Evolutionary conservation across 2,329 filamentous ascomycete species (phyloP).

Genomic region (Xylariales sp.): DNA sequence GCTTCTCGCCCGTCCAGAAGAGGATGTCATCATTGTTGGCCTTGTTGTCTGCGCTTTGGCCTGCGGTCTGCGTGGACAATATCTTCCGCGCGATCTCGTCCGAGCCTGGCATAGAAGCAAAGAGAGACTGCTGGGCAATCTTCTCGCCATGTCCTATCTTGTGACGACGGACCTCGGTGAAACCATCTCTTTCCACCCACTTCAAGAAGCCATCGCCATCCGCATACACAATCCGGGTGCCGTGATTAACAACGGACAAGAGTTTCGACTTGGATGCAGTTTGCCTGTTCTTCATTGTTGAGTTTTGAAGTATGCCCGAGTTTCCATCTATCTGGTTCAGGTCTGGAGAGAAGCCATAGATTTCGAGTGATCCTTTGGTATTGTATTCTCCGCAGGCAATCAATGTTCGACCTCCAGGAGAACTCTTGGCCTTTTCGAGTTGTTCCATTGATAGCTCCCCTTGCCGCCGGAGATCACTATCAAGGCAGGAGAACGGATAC

Average conservation of each 20-base stretch:
- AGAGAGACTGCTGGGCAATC: conserved; percentile 42
- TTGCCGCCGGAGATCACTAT: conserved; percentile 52
- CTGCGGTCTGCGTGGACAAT: conserved; percentile 50
- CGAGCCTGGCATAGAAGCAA: conserved; percentile 45
- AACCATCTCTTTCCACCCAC: conserved; percentile 86
- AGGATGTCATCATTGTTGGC: conserved; percentile 64
- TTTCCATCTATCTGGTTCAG: conserved; percentile 10
- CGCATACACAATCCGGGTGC: conserved; percentile 74
- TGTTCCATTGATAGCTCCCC: conserved; percentile 52
- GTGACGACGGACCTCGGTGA: conserved; percentile 51
- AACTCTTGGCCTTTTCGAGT: conserved; percentile 48
- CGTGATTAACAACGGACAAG: conserved; percentile 75
- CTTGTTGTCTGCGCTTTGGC: conserved; percentile 12
- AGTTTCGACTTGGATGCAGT: conserved; percentile 77
- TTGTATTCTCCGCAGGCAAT: conserved; percentile 89
- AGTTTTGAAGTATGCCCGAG: conserved; percentile 36
- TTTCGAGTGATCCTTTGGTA: conserved; percentile 80
- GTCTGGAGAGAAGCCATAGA: conserved; percentile 61
- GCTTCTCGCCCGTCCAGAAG: conserved; percentile 81
- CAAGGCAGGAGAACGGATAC: conserved; percentile 60
- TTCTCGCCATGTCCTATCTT: conserved; percentile 52
- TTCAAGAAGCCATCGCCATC: conserved; percentile 81
- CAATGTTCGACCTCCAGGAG: conserved; percentile 56
- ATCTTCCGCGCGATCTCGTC: conserved; percentile 80
- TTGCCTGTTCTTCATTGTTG: conserved; percentile 71